These are phyloP conservation scores for Backusella mclennaniae DNA, from an alignment of 192 early-diverging fungal genomes.

Conservation along the genomic window DNA sequence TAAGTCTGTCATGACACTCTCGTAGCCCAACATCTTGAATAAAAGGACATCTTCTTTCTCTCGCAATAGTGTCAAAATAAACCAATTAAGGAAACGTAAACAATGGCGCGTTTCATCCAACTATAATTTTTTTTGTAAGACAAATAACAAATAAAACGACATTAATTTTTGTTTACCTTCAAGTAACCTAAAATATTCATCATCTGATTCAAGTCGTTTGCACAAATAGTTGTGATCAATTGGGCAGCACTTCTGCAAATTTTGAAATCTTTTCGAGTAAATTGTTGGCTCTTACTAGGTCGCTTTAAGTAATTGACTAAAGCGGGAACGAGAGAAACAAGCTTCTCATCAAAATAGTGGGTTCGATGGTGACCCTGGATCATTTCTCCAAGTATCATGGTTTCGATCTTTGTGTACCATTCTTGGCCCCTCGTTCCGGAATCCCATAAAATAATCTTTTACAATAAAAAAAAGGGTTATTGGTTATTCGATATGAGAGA, in stretches of 20 bases:
- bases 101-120: constrained; percentile 35
- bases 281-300: constrained; percentile 24
- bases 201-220: constrained; percentile 15
- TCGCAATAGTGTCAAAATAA: constrained; percentile 31
- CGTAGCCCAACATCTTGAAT: constrained; percentile 27
- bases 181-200: not conserved
- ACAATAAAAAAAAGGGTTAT: not conserved
- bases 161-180: constrained; percentile 24
- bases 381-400: constrained; percentile 19
- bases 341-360: constrained; percentile 38
- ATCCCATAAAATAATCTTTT: constrained; percentile 43
- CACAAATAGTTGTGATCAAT: constrained; percentile 35
- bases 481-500: not conserved
- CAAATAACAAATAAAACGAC: not conserved
- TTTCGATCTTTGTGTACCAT: constrained; percentile 40
- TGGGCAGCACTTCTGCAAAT: constrained; percentile 33
- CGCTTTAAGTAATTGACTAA: constrained; percentile 34
- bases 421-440: constrained; percentile 9
- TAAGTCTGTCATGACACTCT: constrained; percentile 36
- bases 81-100: constrained; percentile 44
- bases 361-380: constrained; percentile 9
- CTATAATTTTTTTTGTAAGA: constrained; percentile 20
- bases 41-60: constrained; percentile 20
- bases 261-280: constrained; percentile 44
- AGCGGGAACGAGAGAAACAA: constrained; percentile 28